Base-by-base conservation (phyloP, 1,284 basidiomycete genomes). In the Vanrija humicola region DNA sequence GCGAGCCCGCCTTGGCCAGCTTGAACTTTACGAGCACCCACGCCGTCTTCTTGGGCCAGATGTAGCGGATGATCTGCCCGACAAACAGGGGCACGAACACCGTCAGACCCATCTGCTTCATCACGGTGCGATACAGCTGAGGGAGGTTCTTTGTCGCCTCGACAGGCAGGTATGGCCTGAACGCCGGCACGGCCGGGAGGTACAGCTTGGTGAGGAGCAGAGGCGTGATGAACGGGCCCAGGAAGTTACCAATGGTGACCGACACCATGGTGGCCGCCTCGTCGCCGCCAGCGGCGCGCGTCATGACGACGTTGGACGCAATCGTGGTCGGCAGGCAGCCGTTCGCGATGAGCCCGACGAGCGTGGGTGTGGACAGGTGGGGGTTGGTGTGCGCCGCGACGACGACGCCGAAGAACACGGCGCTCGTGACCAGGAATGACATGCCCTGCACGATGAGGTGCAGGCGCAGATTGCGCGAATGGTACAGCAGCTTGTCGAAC, bases 231-330 rank as follows among this genome's bases (percentile, higher is more conserved):
- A 67, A 68, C n/a, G 61, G 50, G 28, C 65, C 67, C 16, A 66
- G 34, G 10, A 65, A 40, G 45, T 74, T 76, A 10, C 73, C 72
- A 3, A 76, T 46, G 8, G 49, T 29, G 21, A 53, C 58, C 43
- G 61, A 55, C 38, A 72, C 62, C 23, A 66, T 73, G 3, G 73
- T 65, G 0, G 68, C 67, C 1, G 65, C 61, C 12, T 65, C 62
- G 40, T 69, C 67, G 0, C 74, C 74, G 10, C 67, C 67, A 0
- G 72, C 69, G 19, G 66, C 61, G 0, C 65, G 58, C 1, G 74
- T 76, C 66, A 72, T 71, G 46, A 67, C 64, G 6, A 76, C 73
- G 48, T 75, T 76, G 14, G 58, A 63, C 43, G 61, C 61, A 43
- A 70, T 66, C 0, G 67, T 67, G 6, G 67, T 70, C 6, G 50